A percentile compares a stretch with the other conserved stretches of the same genome.
These are phyloP conservation scores for Geranium rotundifolium DNA, from an alignment of 345 rosid species.

Conservation along the genomic window DNA sequence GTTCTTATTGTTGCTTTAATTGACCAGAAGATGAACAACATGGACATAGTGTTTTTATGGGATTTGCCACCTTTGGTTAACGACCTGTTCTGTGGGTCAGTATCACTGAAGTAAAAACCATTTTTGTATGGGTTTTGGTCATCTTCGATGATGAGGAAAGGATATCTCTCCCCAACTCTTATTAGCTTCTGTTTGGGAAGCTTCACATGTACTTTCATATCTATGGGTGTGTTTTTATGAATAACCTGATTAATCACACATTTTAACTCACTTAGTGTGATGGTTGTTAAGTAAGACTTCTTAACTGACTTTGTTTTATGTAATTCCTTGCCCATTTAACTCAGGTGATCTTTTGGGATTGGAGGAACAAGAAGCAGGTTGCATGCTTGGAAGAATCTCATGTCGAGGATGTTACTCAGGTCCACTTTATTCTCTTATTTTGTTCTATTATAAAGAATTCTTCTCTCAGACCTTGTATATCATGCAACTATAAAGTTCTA, in stretches of 20 bases:
- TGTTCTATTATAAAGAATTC: neutral
- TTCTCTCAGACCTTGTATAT: neutral
- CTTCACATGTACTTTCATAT: too few relatives aligned
- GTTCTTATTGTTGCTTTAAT: too few relatives aligned
- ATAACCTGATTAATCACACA: neutral
- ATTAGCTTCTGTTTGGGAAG: too few relatives aligned
- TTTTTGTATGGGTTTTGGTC: too few relatives aligned
- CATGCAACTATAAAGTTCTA: neutral
- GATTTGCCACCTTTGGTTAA: too few relatives aligned
- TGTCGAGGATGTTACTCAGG: constrained; percentile 90
- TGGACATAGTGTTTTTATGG: too few relatives aligned
- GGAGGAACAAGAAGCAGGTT: constrained; percentile 86
- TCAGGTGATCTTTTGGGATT: constrained; percentile 84
- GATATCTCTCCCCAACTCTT: too few relatives aligned
- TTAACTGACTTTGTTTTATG: neutral
- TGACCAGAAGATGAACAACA: too few relatives aligned
- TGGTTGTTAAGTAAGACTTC: neutral
- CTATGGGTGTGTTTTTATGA: too few relatives aligned
- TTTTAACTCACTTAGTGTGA: neutral
- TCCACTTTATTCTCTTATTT: constrained; percentile 7
- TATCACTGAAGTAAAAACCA: too few relatives aligned
- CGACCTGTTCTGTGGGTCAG: too few relatives aligned
- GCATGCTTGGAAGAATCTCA: constrained; percentile 89
- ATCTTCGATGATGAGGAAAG: too few relatives aligned
- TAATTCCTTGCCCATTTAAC: constrained; percentile 3